These are phyloP conservation scores for Scalesia atractyloides DNA, from an alignment of 129 eudicot species.

Conservation along the genomic window DNA sequence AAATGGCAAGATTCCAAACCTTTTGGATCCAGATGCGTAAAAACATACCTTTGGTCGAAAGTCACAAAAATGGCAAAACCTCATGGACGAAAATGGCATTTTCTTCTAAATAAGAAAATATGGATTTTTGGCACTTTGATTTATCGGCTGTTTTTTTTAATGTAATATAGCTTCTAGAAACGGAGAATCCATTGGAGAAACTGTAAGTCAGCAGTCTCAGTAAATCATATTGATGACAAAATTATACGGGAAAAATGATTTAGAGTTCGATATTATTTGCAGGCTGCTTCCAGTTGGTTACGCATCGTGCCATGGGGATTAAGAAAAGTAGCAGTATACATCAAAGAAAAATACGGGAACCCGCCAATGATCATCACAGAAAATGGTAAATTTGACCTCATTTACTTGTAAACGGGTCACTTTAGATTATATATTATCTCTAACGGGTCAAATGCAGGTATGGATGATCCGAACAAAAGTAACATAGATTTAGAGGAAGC, in stretches of 20 bases:
- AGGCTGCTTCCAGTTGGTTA: constrained; percentile 92
- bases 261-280: constrained; percentile 12
- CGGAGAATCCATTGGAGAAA: constrained; percentile 85
- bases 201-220: constrained; percentile 47
- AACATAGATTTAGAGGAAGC: constrained; percentile 51
- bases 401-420: background rate
- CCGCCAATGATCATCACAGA: constrained; percentile 87
- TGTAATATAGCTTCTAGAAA: constrained; percentile 58
- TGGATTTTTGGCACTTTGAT: constrained; percentile 6
- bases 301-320: constrained; percentile 97
- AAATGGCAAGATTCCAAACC: too few species aligned
- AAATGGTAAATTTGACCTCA: constrained; percentile 51
- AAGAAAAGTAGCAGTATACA: constrained; percentile 56
- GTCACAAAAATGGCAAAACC: too few species aligned
- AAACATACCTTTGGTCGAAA: too few species aligned
- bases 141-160: constrained; percentile 24
- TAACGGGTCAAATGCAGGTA: constrained; percentile 46
- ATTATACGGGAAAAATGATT: constrained; percentile 8
- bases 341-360: constrained; percentile 75
- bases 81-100: too few species aligned
- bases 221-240: background rate
- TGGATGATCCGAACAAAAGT: constrained; percentile 76
- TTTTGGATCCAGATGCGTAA: too few species aligned
- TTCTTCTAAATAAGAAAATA: too few species aligned
- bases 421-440: background rate